Percentiles rank a stretch among this genome's conserved stretches.
phyloP scores from a whole-genome alignment of 2,329 filamentous ascomycete genomes.

The Fusarium humuli region DNA sequence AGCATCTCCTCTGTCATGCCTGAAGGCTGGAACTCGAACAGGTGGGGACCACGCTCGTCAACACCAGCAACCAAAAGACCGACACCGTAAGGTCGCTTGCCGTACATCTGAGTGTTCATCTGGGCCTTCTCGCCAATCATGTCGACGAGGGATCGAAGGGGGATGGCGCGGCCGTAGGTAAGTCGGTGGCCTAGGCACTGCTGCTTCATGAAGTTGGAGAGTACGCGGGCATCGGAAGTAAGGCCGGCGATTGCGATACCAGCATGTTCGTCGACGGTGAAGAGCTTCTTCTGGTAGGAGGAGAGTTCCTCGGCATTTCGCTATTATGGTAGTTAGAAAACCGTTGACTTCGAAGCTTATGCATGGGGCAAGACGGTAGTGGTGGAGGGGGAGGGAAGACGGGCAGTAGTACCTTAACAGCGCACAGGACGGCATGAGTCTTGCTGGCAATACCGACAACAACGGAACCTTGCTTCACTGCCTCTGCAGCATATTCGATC shows the following conservation, averaged over 20 bases:
- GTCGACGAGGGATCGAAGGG: slow-evolving; percentile 86
- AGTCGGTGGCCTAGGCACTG: slow-evolving; percentile 96
- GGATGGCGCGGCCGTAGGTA: slow-evolving; percentile 94
- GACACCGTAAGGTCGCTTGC: slow-evolving; percentile 95
- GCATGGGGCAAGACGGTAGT: slow-evolving; percentile 14
- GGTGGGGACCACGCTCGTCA: slow-evolving; percentile 91
- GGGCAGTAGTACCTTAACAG: slow-evolving; percentile 84
- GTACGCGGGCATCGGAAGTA: slow-evolving; percentile 96
- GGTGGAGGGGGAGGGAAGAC: slow-evolving; percentile 10
- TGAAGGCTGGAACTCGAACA: slow-evolving; percentile 97
- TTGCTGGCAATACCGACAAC: slow-evolving; percentile 98
- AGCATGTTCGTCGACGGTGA: slow-evolving; percentile 94
- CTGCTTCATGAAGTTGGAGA: slow-evolving; percentile 99
- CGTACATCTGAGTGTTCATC: slow-evolving; percentile 97
- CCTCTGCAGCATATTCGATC: slow-evolving; percentile 98
- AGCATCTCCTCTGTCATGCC: slow-evolving; percentile 98
- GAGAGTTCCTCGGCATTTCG: slow-evolving; percentile 99
- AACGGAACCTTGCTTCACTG: slow-evolving; percentile 98
- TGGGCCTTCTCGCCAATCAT: slow-evolving; percentile 97
- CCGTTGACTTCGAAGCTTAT: slow-evolving; percentile 3
- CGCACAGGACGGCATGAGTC: slow-evolving; percentile 95
- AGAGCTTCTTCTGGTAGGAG: slow-evolving; percentile 99
- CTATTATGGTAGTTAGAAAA: slow-evolving; percentile 59
- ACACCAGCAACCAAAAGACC: slow-evolving; percentile 93
- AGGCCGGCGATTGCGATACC: slow-evolving; percentile 96